Percentiles rank a stretch among this genome's conserved stretches.
These are phyloP conservation scores for Aspergillus nanangensis DNA, from an alignment of 495 filamentous ascomycete species.

Conservation along the genomic window DNA sequence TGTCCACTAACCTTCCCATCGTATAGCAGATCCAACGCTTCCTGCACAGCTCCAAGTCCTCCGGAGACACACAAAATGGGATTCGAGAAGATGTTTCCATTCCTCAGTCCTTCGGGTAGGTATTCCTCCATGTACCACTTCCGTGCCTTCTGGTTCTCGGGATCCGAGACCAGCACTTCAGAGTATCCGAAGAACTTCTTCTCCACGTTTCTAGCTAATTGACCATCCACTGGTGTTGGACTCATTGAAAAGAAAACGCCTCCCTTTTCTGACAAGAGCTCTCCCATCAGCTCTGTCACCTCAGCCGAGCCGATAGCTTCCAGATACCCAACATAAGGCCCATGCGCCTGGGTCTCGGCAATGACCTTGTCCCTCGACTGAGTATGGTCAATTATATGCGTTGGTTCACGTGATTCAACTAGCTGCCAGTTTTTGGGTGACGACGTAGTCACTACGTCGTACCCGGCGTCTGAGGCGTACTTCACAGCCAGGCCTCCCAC, in stretches of 20 bases:
- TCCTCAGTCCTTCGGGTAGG: not conserved
- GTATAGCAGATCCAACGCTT: slow-evolving; percentile 2
- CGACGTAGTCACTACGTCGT: slow-evolving; percentile 29
- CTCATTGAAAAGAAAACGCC: not conserved
- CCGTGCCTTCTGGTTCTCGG: not conserved
- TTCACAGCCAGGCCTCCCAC: slow-evolving; percentile 23
- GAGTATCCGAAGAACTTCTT: not conserved
- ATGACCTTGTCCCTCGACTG: not conserved
- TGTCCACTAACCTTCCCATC: slow-evolving; percentile 3
- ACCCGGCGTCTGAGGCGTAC: slow-evolving; percentile 21
- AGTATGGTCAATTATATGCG: slow-evolving; percentile 2
- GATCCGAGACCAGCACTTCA: not conserved
- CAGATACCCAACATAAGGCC: slow-evolving; percentile 1
- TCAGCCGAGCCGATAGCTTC: not conserved
- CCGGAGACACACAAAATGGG: not conserved
- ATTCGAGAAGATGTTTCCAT: not conserved
- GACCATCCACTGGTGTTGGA: not conserved
- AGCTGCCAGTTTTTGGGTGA: slow-evolving; percentile 21
- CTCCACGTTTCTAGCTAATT: not conserved
- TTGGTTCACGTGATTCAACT: slow-evolving; percentile 18
- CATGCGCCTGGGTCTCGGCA: not conserved
- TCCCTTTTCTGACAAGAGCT: not conserved
- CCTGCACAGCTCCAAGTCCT: not conserved
- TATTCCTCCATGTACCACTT: slow-evolving; percentile 1
- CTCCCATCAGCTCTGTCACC: not conserved